phyloP scores from a whole-genome alignment of 2,329 filamentous ascomycete genomes.

The Sclerotinia spermophila region DNA sequence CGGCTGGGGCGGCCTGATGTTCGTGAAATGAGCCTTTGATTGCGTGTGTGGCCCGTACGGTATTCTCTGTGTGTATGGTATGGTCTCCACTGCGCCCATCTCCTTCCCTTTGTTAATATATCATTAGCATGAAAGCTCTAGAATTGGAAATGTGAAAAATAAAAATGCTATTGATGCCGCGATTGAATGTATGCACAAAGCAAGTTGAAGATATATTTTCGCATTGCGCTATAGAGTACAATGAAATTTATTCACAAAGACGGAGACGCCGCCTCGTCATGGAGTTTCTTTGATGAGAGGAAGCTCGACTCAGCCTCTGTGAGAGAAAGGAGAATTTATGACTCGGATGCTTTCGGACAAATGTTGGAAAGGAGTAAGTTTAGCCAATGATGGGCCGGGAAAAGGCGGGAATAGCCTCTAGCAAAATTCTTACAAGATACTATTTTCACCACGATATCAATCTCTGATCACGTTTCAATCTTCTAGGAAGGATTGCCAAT shows the following conservation, averaged over 20 bases:
- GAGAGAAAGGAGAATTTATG: background rate
- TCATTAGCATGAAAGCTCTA: background rate
- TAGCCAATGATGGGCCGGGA: background rate
- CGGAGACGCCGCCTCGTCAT: background rate
- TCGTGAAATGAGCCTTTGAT: background rate
- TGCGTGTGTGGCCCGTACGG: background rate
- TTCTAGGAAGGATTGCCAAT: background rate
- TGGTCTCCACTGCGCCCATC: background rate
- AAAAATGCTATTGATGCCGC: background rate
- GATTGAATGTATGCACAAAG: background rate
- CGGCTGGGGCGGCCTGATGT: background rate
- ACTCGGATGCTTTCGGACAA: background rate
- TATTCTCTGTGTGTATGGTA: background rate
- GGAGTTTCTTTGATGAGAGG: background rate
- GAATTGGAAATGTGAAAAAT: background rate
- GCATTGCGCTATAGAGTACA: background rate
- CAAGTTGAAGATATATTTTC: background rate
- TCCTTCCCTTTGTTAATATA: background rate
- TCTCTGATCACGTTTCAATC: background rate
- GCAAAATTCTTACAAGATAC: background rate
- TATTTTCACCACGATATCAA: background rate
- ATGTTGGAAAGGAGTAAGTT: background rate
- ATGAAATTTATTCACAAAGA: background rate
- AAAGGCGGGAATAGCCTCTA: background rate
- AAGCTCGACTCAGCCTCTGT: background rate